Evolutionary conservation across 208 protist species (phyloP), one percentile per base, ranked within the genome.

Genomic region (Strigomonas culicis): DNA sequence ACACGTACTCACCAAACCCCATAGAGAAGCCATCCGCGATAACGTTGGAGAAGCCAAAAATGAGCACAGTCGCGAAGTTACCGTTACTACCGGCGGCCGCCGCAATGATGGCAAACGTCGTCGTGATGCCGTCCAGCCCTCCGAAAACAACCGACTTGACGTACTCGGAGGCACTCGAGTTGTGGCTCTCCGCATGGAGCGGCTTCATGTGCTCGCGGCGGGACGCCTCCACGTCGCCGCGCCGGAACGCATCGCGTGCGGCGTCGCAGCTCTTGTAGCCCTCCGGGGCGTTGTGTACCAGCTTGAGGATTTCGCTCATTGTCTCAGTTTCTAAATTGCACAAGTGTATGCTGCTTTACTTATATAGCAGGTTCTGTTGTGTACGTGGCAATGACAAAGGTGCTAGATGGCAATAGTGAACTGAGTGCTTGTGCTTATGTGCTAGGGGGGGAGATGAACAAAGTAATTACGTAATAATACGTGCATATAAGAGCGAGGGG

Each of bases 1-100:
- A 93, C 22, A 98, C 68, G 80, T 92, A 98, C 69, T 98, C 95
- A 34, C 96, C 95, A 59, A 99, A 92, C 7, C 95, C 97, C 97
- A 99, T 99, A 22, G 87, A 79, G 47, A 98, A 94, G 15, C 82
- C 97, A 75, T 98, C 95, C 1, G 93, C 95, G 53, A 99, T 74
- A 4, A 98, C 79, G 66, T 98, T 98, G 13, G 97, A 97, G 65
- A 98, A 92, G 34, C 89, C 89, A 70, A 98, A 93, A 50, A 98
- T 86, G 19, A 97, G 74, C 36, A 97, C 86, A 19, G 86, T 92
- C 2, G 72, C 77, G 49, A 79, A 88, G 64, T 78, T 82, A n/a
- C 77, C 86, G 67, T 87, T 90, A 72, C 87, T 94, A 15, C 94
- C 95, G 21, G 85, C 88, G 0, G 92, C 93, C 32, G 86, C 91